Evolutionary conservation across 306 rosid species (phyloP).

Genomic region (Carpinus viminea): DNA sequence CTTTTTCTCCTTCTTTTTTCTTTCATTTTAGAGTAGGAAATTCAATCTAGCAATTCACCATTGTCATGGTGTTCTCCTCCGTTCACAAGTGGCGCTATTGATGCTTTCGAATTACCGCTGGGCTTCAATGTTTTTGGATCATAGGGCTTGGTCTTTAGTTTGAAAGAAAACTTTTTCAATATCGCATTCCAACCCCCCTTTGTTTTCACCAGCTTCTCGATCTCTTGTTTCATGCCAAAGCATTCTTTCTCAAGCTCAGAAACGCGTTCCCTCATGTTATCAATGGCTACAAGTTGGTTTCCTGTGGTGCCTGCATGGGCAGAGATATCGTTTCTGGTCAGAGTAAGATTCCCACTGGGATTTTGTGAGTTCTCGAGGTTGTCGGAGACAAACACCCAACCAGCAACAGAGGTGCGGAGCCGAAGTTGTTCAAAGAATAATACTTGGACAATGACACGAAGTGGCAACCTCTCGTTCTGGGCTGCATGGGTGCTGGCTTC

Average conservation of each 20-base stretch:
- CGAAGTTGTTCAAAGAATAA: slow-evolving; percentile 88
- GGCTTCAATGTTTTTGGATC: slow-evolving; percentile 43
- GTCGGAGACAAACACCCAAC: slow-evolving; percentile 81
- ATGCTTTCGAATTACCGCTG: slow-evolving; percentile 38
- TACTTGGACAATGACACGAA: slow-evolving; percentile 81
- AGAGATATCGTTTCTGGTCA: slow-evolving; percentile 34
- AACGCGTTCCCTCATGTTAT: slow-evolving; percentile 60
- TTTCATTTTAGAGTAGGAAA: neutral
- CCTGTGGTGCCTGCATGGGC: slow-evolving; percentile 20
- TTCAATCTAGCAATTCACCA: slow-evolving; percentile 28
- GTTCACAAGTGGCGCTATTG: slow-evolving; percentile 17
- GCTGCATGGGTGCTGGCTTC: slow-evolving; percentile 98
- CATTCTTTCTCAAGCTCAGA: slow-evolving; percentile 81
- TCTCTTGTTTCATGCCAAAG: slow-evolving; percentile 66
- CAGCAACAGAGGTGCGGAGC: slow-evolving; percentile 76
- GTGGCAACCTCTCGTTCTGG: slow-evolving; percentile 88
- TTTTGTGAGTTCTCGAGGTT: slow-evolving; percentile 58
- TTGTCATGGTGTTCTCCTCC: slow-evolving; percentile 39
- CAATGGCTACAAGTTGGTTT: slow-evolving; percentile 41
- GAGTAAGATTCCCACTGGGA: slow-evolving; percentile 49
- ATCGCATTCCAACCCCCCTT: slow-evolving; percentile 69
- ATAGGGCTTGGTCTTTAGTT: slow-evolving; percentile 47
- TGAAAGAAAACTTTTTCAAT: slow-evolving; percentile 59
- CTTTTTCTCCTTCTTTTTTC: neutral
- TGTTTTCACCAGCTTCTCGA: slow-evolving; percentile 72